Evolutionary conservation across 1,284 basidiomycete genomes (phyloP).

Genomic region (Boletellus deceptivus): DNA sequence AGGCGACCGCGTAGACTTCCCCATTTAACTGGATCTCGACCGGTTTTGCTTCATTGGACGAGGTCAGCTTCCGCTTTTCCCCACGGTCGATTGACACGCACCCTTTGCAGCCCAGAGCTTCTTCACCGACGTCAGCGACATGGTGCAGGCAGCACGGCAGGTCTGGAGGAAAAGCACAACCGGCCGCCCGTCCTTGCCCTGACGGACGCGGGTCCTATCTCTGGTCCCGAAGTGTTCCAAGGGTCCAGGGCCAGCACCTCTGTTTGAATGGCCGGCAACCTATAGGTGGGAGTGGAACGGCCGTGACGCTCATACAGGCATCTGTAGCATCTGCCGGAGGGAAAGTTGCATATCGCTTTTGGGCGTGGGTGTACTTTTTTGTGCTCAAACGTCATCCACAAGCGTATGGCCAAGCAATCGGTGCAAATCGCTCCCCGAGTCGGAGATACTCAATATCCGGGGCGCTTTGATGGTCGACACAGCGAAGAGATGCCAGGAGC

Average conservation of each 20-base stretch:
- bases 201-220: background rate
- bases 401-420: background rate
- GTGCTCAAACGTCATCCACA: background rate
- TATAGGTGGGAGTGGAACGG: background rate
- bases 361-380: background rate
- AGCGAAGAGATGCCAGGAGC: too few species aligned
- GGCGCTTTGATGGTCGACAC: background rate
- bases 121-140: background rate
- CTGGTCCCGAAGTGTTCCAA: background rate
- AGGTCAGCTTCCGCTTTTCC: background rate
- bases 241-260: background rate
- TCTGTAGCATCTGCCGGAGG: background rate
- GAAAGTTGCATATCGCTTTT: background rate
- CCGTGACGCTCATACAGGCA: background rate
- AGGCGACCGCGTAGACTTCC: constrained; percentile 4
- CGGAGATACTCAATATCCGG: background rate
- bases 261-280: constrained; percentile 4
- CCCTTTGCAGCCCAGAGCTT: constrained; percentile 1
- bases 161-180: background rate
- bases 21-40: constrained; percentile 2
- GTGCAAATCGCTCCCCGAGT: background rate
- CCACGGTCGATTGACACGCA: background rate
- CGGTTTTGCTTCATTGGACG: background rate
- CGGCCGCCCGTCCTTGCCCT: background rate
- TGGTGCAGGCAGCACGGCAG: background rate